Evolutionary conservation across 2,329 filamentous ascomycete genomes (phyloP).

Genomic region (Aureobasidium sp.): DNA sequence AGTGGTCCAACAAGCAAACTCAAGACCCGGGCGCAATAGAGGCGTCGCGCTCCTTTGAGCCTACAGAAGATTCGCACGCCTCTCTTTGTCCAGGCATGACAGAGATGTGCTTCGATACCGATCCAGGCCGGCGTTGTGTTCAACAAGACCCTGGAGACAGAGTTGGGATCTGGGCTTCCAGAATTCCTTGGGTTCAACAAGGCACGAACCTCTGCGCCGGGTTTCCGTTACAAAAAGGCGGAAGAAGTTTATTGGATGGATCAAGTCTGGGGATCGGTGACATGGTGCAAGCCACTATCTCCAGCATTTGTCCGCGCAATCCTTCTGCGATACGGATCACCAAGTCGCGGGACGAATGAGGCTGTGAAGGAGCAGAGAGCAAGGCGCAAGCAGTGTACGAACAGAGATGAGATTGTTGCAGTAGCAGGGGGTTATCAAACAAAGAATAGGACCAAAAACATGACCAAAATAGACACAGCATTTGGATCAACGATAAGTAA

Average conservation of each 20-base stretch:
- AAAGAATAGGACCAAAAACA: neutral
- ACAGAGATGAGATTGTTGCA: neutral
- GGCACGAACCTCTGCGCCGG: constrained; percentile 6
- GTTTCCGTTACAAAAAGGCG: neutral
- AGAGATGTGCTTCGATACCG: neutral
- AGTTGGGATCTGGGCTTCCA: neutral
- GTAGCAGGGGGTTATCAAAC: neutral
- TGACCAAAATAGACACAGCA: constrained; percentile 6
- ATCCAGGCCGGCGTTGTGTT: constrained; percentile 3
- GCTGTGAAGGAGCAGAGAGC: neutral
- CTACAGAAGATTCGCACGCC: neutral
- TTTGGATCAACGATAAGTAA: neutral
- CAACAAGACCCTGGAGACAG: constrained; percentile 1
- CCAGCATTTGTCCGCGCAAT: neutral
- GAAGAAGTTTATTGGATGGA: constrained; percentile 11
- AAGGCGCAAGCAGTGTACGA: neutral
- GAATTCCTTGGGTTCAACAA: constrained; percentile 3
- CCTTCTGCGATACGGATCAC: neutral
- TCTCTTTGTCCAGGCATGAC: neutral
- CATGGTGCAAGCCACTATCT: constrained; percentile 9
- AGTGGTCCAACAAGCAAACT: constrained; percentile 8
- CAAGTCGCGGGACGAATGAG: neutral
- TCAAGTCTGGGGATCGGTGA: constrained; percentile 11
- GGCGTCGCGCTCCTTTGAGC: neutral
- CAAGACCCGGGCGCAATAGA: neutral